A percentile compares a stretch with the other conserved stretches of the same genome.
phyloP scores from a whole-genome alignment of 306 rosid species.

The Biancaea sappan region DNA sequence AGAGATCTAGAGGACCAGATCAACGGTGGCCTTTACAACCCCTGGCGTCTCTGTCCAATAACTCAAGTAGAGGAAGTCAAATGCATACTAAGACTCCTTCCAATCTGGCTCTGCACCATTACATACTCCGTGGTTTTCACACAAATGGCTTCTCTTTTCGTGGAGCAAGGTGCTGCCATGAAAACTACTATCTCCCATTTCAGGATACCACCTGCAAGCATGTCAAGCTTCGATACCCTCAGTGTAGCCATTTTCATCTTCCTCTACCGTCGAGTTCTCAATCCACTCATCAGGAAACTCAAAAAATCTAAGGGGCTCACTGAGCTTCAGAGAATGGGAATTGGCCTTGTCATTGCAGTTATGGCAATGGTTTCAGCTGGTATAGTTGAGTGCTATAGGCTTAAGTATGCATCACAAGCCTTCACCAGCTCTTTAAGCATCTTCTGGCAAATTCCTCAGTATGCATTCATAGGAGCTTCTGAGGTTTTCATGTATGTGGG shows the following conservation, averaged over 20 bases:
- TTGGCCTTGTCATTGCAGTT: conserved; percentile 64
- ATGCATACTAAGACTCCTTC: conserved; percentile 67
- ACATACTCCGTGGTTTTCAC: conserved; percentile 78
- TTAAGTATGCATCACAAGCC: conserved; percentile 40
- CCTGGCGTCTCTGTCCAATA: conserved; percentile 67
- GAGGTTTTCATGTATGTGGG: conserved; percentile 82
- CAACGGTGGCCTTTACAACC: conserved; percentile 25
- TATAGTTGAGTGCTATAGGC: conserved; percentile 56
- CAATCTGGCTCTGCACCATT: conserved; percentile 81
- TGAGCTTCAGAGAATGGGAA: conserved; percentile 76
- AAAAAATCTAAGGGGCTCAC: conserved; percentile 50
- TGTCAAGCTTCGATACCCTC: conserved; percentile 67
- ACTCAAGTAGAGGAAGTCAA: conserved; percentile 86
- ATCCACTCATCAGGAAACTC: conserved; percentile 53
- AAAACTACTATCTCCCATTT: conserved; percentile 45
- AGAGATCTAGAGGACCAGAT: conserved; percentile 47
- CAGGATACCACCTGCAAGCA: conserved; percentile 74
- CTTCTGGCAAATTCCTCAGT: conserved; percentile 80
- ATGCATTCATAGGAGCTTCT: conserved; percentile 66
- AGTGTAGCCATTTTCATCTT: conserved; percentile 62
- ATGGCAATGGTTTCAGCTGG: conserved; percentile 74
- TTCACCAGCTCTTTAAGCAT: conserved; percentile 61
- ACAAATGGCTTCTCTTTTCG: conserved; percentile 81
- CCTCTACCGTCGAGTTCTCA: conserved; percentile 50
- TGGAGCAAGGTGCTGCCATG: conserved; percentile 82